phyloP scores from a whole-genome alignment of 768 basidiomycete genomes.

The Megacollybia marginata region DNA sequence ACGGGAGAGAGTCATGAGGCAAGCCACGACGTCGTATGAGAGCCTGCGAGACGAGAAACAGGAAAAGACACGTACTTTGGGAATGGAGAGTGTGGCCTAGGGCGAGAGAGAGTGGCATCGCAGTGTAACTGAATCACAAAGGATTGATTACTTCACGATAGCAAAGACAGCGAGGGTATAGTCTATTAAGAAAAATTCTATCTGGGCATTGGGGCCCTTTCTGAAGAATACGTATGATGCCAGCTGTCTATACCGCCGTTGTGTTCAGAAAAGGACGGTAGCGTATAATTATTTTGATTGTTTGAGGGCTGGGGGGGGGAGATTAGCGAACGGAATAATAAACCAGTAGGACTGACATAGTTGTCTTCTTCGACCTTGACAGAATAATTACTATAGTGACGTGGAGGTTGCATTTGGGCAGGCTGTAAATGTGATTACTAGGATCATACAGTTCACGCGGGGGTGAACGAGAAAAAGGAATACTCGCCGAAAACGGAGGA shows the following conservation, averaged over 20 bases:
- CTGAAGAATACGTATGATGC: conserved; percentile 54
- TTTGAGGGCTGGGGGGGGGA: conserved; percentile 26
- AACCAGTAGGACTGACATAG: conserved; percentile 35
- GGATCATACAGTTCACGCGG: conserved; percentile 40
- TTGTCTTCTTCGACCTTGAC: conserved; percentile 69
- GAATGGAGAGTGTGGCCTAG: conserved; percentile 41
- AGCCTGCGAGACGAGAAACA: too few relatives aligned
- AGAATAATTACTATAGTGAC: conserved; percentile 34
- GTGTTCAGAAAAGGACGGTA: conserved; percentile 42
- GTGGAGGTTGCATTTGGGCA: conserved; percentile 55
- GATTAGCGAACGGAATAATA: conserved; percentile 12
- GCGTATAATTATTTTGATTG: conserved; percentile 34
- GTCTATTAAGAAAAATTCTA: too few relatives aligned
- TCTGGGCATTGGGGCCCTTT: conserved; percentile 41
- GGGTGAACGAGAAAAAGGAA: conserved; percentile 37
- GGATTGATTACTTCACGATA: too few relatives aligned
- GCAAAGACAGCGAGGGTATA: too few relatives aligned
- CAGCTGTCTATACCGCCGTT: conserved; percentile 48
- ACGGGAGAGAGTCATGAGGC: too few relatives aligned
- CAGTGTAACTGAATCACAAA: too few relatives aligned
- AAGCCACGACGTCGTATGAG: too few relatives aligned
- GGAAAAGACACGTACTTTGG: conserved; percentile 24
- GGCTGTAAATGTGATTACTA: conserved; percentile 61
- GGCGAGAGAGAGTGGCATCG: conserved; percentile 8
- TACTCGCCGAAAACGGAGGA: conserved; percentile 81